Conservation (phyloP, 345 rosid species). For the Lagerstroemia speciosa region DNA sequence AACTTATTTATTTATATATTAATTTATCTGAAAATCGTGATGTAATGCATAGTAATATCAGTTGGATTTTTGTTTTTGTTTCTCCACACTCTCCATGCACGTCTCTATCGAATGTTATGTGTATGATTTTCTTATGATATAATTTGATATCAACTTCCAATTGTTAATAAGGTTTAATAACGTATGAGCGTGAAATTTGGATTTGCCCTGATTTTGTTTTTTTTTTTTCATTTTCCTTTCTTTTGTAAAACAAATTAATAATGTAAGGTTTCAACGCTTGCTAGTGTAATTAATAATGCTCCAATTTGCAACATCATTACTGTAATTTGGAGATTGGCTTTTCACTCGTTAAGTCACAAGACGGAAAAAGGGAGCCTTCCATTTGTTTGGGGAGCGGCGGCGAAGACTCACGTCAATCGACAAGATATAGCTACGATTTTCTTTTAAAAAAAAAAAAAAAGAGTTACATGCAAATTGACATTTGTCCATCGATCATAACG, state of each 20-base stretch:
- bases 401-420: not conserved
- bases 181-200: too few relatives aligned
- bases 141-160: too few relatives aligned
- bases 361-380: not conserved
- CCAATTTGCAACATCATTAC: not conserved
- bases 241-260: too few relatives aligned
- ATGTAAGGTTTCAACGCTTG: not conserved
- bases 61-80: not conserved
- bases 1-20: too few relatives aligned
- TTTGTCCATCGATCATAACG: too few relatives aligned
- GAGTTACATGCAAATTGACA: not conserved
- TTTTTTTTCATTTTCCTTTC: too few relatives aligned
- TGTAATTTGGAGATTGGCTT: not conserved
- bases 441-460: not conserved
- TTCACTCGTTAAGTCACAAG: not conserved
- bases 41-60: slow-evolving; percentile 3
- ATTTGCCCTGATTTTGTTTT: too few relatives aligned
- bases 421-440: too few relatives aligned
- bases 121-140: not conserved
- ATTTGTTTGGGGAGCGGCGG: too few relatives aligned
- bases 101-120: not conserved
- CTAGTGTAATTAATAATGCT: not conserved
- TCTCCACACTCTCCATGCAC: not conserved
- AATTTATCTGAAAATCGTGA: not conserved
- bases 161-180: too few relatives aligned